A percentile compares a stretch with the other conserved stretches of the same genome.
These are phyloP conservation scores for Hypoxylon rubiginosum DNA, from an alignment of 2,329 filamentous ascomycete genomes.

Conservation along the genomic window DNA sequence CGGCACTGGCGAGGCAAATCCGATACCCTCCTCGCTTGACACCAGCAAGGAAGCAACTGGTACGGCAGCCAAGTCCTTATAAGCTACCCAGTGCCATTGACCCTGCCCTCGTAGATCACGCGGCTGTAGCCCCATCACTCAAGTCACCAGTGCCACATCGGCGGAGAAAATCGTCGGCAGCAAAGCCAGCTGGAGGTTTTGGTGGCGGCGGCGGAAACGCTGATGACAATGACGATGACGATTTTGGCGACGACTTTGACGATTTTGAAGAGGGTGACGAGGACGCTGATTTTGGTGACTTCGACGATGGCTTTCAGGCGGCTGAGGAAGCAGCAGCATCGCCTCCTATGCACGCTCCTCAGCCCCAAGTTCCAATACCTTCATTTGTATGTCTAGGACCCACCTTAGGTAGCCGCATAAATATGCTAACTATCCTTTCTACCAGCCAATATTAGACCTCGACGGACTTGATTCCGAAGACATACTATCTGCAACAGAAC, in stretches of 20 bases:
- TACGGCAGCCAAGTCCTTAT: constrained; percentile 55
- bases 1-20: constrained; percentile 54
- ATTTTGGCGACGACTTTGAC: constrained; percentile 72
- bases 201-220: constrained; percentile 49
- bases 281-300: constrained; percentile 74
- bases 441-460: constrained; percentile 76
- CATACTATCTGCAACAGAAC: constrained; percentile 71
- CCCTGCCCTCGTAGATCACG: constrained; percentile 54
- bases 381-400: constrained; percentile 61
- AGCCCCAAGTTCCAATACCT: constrained; percentile 54
- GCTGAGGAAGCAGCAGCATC: constrained; percentile 56
- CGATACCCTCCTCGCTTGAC: constrained; percentile 47
- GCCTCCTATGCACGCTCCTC: constrained; percentile 51
- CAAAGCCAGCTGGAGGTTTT: constrained; percentile 46
- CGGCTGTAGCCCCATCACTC: constrained; percentile 46
- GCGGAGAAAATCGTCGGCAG: constrained; percentile 50
- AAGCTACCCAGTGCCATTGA: constrained; percentile 54
- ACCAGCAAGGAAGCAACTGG: constrained; percentile 51
- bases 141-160: constrained; percentile 47
- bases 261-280: constrained; percentile 72
- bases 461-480: constrained; percentile 72
- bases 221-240: constrained; percentile 57
- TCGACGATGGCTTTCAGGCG: constrained; percentile 79
- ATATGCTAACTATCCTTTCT: constrained; percentile 45
- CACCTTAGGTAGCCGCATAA: constrained; percentile 51